Percentiles rank a stretch among this genome's conserved stretches.
Conservation (phyloP, 106 monocot species). For the Dendrobium catenatum region DNA sequence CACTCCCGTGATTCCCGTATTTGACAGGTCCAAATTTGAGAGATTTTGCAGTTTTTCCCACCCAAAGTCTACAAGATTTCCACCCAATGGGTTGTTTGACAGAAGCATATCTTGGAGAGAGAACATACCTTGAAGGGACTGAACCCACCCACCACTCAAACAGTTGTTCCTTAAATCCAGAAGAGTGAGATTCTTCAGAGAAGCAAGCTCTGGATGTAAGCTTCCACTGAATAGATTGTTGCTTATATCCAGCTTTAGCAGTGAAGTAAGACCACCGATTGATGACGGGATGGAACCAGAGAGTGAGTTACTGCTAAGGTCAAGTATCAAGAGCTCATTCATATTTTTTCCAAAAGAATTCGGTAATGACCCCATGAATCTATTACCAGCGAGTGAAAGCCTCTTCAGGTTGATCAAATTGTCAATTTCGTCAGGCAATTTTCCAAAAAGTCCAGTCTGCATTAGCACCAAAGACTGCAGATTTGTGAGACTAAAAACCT, state of each 20-base stretch:
- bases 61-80: constrained; percentile 20
- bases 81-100: constrained; percentile 57
- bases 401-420: constrained; percentile 26
- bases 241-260: constrained; percentile 78
- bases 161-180: constrained; percentile 72
- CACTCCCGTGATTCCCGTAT: constrained; percentile 25
- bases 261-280: constrained; percentile 37
- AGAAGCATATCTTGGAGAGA: constrained; percentile 67
- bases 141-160: constrained; percentile 26
- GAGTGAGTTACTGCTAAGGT: constrained; percentile 50
- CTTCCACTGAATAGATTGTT: constrained; percentile 51
- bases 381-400: constrained; percentile 47
- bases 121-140: constrained; percentile 33
- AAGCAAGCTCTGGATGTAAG: constrained; percentile 40
- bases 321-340: constrained; percentile 49
- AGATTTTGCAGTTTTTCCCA: constrained; percentile 45
- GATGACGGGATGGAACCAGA: constrained; percentile 42
- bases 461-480: constrained; percentile 68
- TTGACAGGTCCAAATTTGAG: constrained; percentile 60
- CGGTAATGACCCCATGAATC: constrained; percentile 52
- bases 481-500: constrained; percentile 31
- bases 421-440: constrained; percentile 41
- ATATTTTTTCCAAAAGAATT: constrained; percentile 29
- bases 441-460: constrained; percentile 44
- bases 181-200: constrained; percentile 44